Base-by-base conservation (phyloP, 2,329 filamentous ascomycete genomes). In the Epichloe aotearoae region DNA sequence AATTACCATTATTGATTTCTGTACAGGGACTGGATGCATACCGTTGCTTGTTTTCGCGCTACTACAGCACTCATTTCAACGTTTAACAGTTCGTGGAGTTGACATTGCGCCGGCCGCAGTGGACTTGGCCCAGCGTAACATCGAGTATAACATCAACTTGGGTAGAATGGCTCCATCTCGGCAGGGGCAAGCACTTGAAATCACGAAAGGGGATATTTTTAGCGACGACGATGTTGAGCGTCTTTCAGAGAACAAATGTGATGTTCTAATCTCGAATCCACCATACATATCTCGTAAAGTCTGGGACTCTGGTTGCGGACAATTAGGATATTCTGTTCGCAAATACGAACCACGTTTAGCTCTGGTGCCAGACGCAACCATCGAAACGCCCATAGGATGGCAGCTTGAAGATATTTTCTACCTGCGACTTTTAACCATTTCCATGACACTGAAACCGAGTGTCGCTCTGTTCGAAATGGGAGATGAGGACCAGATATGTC, bases 1-100 rank as follows among this genome's bases (percentile, higher is more conserved):
- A 15, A 58, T 94, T 12, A 76, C 74, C 12, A 71, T 97, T 40
- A 66, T 96, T 8, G 93, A 98, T 65, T 73, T 96, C 33, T 97
- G 93, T 66, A 90, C 88, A 0, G 93, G 93, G 10, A 88, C 86
- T 5, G 93, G 93, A 4, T 96, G 91, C 67, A 95, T 97, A 55
- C 78, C 88, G 0, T 75, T 97, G 8, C 76, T 88, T 3, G 73
- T 95, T 6, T 79, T 85, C 54, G 72, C 82, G 37, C 73, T 83
- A 10, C 74, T 88, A 38, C 66, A 66, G 17, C 52, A 62, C 59
- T 59, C 65, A 19, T 65, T 71, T 47, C 58, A 63, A 1, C 46
- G 56, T 0, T 57, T 87, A 7, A 64, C 69, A 4, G 69, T 87
- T n/a, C 60, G 74, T 0, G 91, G 87, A 4, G 65, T 95, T 17